Conservation (phyloP, 148 eudicot genomes). For the Chenopodium berlandieri region DNA sequence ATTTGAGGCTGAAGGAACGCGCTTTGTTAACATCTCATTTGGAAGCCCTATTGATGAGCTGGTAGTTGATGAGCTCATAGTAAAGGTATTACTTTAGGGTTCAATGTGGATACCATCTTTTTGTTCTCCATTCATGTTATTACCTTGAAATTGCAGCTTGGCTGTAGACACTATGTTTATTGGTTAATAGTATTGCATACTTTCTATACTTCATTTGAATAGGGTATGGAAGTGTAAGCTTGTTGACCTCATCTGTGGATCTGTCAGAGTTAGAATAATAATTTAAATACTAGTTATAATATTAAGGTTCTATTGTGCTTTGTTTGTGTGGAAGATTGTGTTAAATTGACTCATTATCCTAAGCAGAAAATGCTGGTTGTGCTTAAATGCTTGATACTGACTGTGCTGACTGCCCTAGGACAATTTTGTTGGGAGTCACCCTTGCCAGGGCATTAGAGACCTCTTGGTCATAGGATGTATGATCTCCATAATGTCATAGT, state of each 20-base stretch:
- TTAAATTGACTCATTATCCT: background rate
- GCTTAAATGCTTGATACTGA: background rate
- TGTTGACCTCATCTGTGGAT: background rate
- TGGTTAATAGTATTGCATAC: background rate
- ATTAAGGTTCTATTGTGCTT: background rate
- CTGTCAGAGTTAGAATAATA: background rate
- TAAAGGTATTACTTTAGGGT: conserved; percentile 59
- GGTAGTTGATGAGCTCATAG: conserved; percentile 68
- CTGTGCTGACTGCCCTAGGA: background rate
- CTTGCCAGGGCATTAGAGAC: background rate
- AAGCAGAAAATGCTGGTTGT: background rate
- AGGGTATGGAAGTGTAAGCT: background rate
- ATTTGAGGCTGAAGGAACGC: conserved; percentile 76
- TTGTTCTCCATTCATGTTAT: background rate
- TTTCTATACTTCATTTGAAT: background rate
- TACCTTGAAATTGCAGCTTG: background rate
- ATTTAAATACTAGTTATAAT: background rate
- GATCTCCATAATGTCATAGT: background rate
- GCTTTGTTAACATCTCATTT: conserved; percentile 65
- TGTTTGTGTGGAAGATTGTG: background rate
- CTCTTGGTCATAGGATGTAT: background rate
- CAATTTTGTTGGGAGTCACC: background rate
- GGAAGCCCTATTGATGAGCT: conserved; percentile 78
- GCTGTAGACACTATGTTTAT: background rate
- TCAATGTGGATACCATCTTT: background rate